These are phyloP conservation scores for Termitomyces sp. DNA, from an alignment of 1,284 basidiomycete species.

Conservation along the genomic window DNA sequence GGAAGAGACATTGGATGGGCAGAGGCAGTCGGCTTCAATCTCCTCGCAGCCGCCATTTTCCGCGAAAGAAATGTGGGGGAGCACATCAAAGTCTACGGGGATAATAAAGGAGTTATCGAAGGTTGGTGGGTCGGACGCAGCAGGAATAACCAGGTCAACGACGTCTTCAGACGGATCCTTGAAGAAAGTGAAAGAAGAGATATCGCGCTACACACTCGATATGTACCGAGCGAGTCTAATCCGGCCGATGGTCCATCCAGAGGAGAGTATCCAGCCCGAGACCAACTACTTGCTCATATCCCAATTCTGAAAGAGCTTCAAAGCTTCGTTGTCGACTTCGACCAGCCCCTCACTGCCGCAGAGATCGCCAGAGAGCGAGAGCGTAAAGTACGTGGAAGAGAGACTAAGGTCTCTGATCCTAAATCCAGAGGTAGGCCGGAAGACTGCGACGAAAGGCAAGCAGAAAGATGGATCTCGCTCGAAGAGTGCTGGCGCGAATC, in stretches of 20 bases:
- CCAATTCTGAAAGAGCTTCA: not conserved
- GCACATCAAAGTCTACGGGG: conserved; percentile 27
- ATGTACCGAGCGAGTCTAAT: not conserved
- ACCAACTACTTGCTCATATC: not conserved
- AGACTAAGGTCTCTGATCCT: not conserved
- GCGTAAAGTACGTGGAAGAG: not conserved
- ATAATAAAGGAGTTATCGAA: conserved; percentile 37
- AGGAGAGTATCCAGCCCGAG: not conserved
- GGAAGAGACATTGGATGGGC: conserved; percentile 29
- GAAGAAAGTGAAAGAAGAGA: not conserved
- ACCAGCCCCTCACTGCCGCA: not conserved
- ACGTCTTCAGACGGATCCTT: conserved; percentile 23
- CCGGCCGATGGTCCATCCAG: not conserved
- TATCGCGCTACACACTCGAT: not conserved
- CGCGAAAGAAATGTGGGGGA: not conserved
- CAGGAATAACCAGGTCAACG: conserved; percentile 27
- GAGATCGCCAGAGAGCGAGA: not conserved
- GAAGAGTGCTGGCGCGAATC: not conserved
- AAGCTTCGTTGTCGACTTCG: not conserved
- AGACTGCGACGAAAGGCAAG: not conserved
- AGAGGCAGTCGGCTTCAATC: conserved; percentile 31
- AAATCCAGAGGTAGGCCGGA: not conserved
- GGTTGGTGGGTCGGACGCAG: conserved; percentile 30
- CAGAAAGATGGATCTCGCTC: not conserved
- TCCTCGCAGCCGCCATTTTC: conserved; percentile 24